Evolutionary conservation across 257 asterid genomes (phyloP).

Genomic region (Scutellaria baicalensis): DNA sequence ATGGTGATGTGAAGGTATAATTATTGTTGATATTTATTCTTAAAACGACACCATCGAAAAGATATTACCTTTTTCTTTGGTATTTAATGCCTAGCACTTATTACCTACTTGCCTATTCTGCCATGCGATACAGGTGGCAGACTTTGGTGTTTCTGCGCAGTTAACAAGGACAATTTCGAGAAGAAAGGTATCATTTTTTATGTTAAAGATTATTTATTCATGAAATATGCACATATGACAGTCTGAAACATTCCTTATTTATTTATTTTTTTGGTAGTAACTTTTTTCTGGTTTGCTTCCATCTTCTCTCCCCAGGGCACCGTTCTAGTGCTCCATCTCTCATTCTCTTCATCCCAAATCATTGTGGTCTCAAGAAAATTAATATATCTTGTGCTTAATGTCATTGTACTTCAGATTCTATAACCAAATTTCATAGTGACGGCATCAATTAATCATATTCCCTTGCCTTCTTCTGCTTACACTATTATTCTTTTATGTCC

Average conservation of each 20-base stretch:
- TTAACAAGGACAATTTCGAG: conserved; percentile 91
- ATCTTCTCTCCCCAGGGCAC: not conserved
- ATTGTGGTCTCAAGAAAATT: not conserved
- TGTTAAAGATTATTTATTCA: conserved; percentile 1
- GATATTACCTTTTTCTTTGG: not conserved
- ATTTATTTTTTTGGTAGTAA: not conserved
- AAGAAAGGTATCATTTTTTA: conserved; percentile 61
- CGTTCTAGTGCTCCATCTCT: not conserved
- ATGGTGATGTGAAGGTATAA: conserved; percentile 94
- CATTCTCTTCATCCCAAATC: not conserved
- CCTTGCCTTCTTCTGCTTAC: not conserved
- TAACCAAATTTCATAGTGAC: not conserved
- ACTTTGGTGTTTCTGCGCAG: conserved; percentile 99
- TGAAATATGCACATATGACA: not conserved
- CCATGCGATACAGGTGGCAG: conserved; percentile 71
- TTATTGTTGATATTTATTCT: not conserved
- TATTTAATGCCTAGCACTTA: not conserved
- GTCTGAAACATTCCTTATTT: not conserved
- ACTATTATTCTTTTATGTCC: not conserved
- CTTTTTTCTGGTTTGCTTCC: not conserved
- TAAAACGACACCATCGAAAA: not conserved
- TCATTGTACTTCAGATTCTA: not conserved
- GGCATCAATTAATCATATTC: not conserved
- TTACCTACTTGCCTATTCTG: not conserved
- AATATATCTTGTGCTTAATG: not conserved